Conservation (phyloP, 2,329 filamentous ascomycete genomes). For the Neofusicoccum umdonicola region DNA sequence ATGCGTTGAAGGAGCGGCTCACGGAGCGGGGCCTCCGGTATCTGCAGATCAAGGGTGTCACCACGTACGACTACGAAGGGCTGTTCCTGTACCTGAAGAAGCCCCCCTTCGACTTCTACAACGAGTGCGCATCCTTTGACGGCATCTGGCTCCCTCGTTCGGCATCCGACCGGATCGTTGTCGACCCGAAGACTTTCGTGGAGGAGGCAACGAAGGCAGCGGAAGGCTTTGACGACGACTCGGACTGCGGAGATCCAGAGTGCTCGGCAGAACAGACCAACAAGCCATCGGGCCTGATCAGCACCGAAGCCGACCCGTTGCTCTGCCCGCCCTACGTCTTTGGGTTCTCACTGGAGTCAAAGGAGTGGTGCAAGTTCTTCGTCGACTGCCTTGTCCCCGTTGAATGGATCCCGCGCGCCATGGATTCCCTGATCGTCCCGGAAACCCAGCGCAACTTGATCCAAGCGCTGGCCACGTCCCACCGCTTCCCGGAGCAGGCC, state of each 20-base stretch:
- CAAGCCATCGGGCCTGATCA: conserved; percentile 10
- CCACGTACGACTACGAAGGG: conserved; percentile 24
- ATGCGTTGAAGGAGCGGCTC: conserved; percentile 18
- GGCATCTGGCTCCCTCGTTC: conserved; percentile 22
- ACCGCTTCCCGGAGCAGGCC: conserved; percentile 22
- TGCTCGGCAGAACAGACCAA: conserved; percentile 8
- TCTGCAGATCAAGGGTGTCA: conserved; percentile 19
- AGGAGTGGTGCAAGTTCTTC: conserved; percentile 22
- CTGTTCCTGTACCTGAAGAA: conserved; percentile 22
- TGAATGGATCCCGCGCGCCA: conserved; percentile 29
- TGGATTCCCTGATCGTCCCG: conserved; percentile 30
- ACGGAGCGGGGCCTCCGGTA: conserved; percentile 21
- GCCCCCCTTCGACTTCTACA: conserved; percentile 22
- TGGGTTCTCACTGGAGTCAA: conserved; percentile 22
- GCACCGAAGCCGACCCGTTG: conserved; percentile 22
- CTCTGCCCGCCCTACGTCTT: conserved; percentile 31
- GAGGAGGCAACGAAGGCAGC: conserved; percentile 20
- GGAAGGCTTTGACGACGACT: neutral
- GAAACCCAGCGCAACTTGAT: conserved; percentile 29
- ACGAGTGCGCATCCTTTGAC: conserved; percentile 18
- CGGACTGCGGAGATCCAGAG: neutral
- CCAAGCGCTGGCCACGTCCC: conserved; percentile 26
- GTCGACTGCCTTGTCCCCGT: conserved; percentile 29
- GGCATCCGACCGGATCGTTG: conserved; percentile 23
- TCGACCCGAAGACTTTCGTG: conserved; percentile 27